Evolutionary conservation across 345 rosid genomes (phyloP).

Genomic region (Leavenworthia alabamica): DNA sequence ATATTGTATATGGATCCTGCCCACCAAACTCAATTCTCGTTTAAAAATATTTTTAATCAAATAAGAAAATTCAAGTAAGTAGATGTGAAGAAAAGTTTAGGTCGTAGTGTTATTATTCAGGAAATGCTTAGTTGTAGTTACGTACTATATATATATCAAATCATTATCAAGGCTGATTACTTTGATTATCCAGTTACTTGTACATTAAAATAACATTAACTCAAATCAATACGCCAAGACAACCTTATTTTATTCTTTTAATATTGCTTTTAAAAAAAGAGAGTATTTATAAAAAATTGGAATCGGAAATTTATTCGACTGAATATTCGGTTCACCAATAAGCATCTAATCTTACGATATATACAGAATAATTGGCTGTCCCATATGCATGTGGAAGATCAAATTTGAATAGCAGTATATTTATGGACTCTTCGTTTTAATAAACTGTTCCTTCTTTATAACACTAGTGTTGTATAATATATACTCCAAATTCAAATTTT

Average conservation of each 20-base stretch:
- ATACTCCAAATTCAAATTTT: background rate
- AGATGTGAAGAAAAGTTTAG: background rate
- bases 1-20: background rate
- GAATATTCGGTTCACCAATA: constrained; percentile 18
- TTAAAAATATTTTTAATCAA: background rate
- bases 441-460: too few species aligned
- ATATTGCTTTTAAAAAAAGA: background rate
- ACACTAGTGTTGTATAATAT: background rate
- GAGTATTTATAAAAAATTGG: background rate
- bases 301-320: constrained; percentile 15
- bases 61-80: background rate
- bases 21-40: background rate
- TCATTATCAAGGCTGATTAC: constrained; percentile 5
- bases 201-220: background rate
- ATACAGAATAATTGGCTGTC: constrained; percentile 10
- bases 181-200: constrained; percentile 12
- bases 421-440: background rate
- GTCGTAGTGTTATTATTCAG: background rate
- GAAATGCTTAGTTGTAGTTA: background rate
- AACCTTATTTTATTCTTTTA: background rate
- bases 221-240: constrained; percentile 14
- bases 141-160: background rate
- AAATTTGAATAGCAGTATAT: background rate
- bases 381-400: constrained; percentile 10
- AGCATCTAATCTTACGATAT: background rate